Percentiles rank a stretch among this genome's conserved stretches.
Conservation (phyloP, 1,284 basidiomycete genomes). For the Cutaneotrichosporon daszewskae region DNA sequence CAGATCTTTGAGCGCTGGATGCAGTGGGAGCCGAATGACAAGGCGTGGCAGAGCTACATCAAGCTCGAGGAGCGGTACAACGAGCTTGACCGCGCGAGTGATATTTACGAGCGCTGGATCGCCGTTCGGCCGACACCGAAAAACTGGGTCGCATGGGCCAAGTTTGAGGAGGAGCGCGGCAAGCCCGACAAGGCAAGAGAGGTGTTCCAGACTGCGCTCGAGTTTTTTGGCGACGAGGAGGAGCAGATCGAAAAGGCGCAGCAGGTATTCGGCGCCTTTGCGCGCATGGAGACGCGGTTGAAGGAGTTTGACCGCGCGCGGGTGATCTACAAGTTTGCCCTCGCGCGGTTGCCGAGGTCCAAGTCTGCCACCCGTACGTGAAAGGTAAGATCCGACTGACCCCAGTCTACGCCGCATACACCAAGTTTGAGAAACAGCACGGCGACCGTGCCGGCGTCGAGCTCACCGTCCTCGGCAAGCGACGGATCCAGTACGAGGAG, state of each 20-base stretch:
- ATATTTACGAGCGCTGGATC: slow-evolving; percentile 92
- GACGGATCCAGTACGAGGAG: slow-evolving; percentile 95
- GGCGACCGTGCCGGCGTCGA: slow-evolving; percentile 84
- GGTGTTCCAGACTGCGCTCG: slow-evolving; percentile 92
- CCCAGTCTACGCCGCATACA: slow-evolving; percentile 73
- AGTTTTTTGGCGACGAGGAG: slow-evolving; percentile 96
- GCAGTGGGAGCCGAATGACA: slow-evolving; percentile 99
- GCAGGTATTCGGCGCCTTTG: slow-evolving; percentile 84
- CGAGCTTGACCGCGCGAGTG: slow-evolving; percentile 84
- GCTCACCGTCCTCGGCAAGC: slow-evolving; percentile 89
- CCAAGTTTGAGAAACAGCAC: slow-evolving; percentile 97
- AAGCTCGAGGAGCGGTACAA: slow-evolving; percentile 92
- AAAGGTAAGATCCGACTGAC: slow-evolving; percentile 7
- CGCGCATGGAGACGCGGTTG: slow-evolving; percentile 92
- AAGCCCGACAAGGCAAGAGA: slow-evolving; percentile 85
- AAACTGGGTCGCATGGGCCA: slow-evolving; percentile 93
- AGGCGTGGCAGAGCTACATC: slow-evolving; percentile 97
- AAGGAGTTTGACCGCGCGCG: slow-evolving; percentile 96
- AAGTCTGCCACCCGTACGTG: slow-evolving; percentile 61
- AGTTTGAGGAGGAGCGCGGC: slow-evolving; percentile 90
- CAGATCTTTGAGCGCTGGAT: slow-evolving; percentile 99
- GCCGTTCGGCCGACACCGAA: slow-evolving; percentile 87
- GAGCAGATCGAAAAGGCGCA: slow-evolving; percentile 97
- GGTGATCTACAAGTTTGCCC: slow-evolving; percentile 97
- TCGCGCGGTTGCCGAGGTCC: slow-evolving; percentile 81